Percentiles rank a stretch among this genome's conserved stretches.
phyloP scores from a whole-genome alignment of 2,329 filamentous ascomycete genomes.

The Zelopaecilomyces penicillatus region DNA sequence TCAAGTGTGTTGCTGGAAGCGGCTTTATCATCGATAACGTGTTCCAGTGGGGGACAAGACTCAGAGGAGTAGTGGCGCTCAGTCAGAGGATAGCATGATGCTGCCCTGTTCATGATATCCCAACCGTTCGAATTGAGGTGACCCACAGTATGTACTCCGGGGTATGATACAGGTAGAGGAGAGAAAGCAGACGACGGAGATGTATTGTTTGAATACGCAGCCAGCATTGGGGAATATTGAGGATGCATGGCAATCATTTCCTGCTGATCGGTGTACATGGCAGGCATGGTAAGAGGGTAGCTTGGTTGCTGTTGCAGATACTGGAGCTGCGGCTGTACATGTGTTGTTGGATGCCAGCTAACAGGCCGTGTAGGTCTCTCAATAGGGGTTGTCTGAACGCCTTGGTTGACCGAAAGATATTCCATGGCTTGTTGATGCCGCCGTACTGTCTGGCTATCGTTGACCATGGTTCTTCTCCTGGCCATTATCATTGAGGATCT shows the following conservation, averaged over 20 bases:
- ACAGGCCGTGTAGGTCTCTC: constrained; percentile 47
- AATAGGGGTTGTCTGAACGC: constrained; percentile 8
- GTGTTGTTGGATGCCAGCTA: constrained; percentile 67
- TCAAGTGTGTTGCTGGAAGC: constrained; percentile 16
- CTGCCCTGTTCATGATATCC: constrained; percentile 23
- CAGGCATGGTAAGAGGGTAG: constrained; percentile 28
- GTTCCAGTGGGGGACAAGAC: constrained; percentile 21
- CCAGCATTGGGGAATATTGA: constrained; percentile 43
- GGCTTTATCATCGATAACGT: constrained; percentile 7
- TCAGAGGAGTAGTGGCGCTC: constrained; percentile 17
- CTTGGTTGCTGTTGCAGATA: constrained; percentile 28
- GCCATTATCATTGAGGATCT: constrained; percentile 40
- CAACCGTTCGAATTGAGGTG: constrained; percentile 33
- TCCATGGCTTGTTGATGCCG: constrained; percentile 41
- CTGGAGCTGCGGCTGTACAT: constrained; percentile 32
- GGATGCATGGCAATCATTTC: constrained; percentile 34
- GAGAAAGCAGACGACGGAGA: constrained; percentile 50
- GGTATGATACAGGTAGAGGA: constrained; percentile 41
- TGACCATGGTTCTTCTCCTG: constrained; percentile 49
- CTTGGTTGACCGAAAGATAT: constrained; percentile 12
- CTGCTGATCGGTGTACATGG: constrained; percentile 29
- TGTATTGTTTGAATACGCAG: constrained; percentile 48
- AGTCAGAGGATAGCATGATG: constrained; percentile 18
- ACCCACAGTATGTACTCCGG: constrained; percentile 27
- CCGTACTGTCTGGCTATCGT: constrained; percentile 37